Conservation (phyloP, 2,329 filamentous ascomycete species). For the Aspergillus sp. region DNA sequence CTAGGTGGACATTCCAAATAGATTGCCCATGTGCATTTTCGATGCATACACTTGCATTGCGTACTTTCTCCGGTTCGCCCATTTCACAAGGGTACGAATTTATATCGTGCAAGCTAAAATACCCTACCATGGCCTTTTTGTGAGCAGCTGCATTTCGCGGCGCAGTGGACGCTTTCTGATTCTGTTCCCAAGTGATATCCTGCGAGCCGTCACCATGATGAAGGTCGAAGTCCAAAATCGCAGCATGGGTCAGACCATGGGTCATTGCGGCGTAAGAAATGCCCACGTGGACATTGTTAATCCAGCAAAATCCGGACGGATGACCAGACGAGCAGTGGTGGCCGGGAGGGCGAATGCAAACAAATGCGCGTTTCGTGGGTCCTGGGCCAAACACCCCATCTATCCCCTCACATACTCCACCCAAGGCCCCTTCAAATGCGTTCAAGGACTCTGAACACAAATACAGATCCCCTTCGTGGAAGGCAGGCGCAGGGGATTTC, state of each 20-base stretch:
- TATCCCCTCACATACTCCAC: slow-evolving; percentile 89
- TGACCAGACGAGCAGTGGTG: slow-evolving; percentile 90
- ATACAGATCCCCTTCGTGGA: slow-evolving; percentile 90
- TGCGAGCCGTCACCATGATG: slow-evolving; percentile 97
- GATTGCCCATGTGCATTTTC: slow-evolving; percentile 92
- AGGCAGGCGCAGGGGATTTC: slow-evolving; percentile 43
- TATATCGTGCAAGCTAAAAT: slow-evolving; percentile 96
- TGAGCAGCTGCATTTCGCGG: slow-evolving; percentile 70
- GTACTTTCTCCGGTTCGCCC: slow-evolving; percentile 91
- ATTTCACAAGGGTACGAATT: slow-evolving; percentile 96
- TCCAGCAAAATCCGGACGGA: slow-evolving; percentile 96
- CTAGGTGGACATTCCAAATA: slow-evolving; percentile 93
- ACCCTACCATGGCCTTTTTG: slow-evolving; percentile 87
- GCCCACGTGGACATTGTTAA: slow-evolving; percentile 97
- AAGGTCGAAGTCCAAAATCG: slow-evolving; percentile 88
- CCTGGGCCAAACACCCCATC: slow-evolving; percentile 72
- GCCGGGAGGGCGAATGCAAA: slow-evolving; percentile 87
- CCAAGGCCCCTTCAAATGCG: slow-evolving; percentile 86
- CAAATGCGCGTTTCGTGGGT: slow-evolving; percentile 76
- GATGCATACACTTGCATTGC: slow-evolving; percentile 89
- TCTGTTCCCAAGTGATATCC: slow-evolving; percentile 87
- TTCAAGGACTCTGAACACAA: slow-evolving; percentile 81
- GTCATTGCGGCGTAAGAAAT: slow-evolving; percentile 84
- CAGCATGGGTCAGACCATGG: slow-evolving; percentile 88
- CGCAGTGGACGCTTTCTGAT: slow-evolving; percentile 64